Evolutionary conservation across 352 stramenopile species (phyloP).

Genomic region (Pythium guiyangense): DNA sequence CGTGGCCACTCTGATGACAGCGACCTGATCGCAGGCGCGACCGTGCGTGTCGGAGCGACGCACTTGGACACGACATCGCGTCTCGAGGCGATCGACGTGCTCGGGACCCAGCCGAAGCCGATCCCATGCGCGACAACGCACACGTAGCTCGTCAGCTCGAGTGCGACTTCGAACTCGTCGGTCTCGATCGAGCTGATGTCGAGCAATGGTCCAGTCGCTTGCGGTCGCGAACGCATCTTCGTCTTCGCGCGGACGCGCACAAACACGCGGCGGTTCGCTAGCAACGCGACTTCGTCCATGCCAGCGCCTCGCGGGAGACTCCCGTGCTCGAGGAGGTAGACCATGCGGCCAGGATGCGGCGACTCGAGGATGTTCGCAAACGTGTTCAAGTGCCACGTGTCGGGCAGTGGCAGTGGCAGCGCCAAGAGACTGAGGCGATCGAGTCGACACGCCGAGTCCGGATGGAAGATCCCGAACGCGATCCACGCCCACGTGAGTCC

Average conservation of each 20-base stretch:
- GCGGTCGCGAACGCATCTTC: conserved; percentile 13
- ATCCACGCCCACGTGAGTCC: conserved; percentile 33
- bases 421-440: conserved; percentile 22
- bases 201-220: conserved; percentile 5
- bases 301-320: conserved; percentile 16
- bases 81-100: neutral
- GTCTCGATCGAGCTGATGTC: conserved; percentile 5
- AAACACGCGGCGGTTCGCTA: conserved; percentile 16
- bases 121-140: conserved; percentile 32
- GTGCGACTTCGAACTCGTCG: conserved; percentile 33
- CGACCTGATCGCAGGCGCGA: neutral
- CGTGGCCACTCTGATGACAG: conserved; percentile 6
- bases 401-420: conserved; percentile 18
- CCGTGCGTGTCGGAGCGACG: neutral
- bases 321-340: conserved; percentile 18
- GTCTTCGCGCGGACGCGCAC: conserved; percentile 19
- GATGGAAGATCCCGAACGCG: conserved; percentile 36
- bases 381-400: neutral
- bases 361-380: conserved; percentile 15
- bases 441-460: conserved; percentile 23
- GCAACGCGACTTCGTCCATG: conserved; percentile 21
- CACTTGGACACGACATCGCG: conserved; percentile 7
- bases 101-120: conserved; percentile 26
- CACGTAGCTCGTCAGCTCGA: conserved; percentile 17
- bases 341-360: conserved; percentile 14